Base-by-base conservation (phyloP, 2,329 filamentous ascomycete species). In the Pleoardoris graminearum region DNA sequence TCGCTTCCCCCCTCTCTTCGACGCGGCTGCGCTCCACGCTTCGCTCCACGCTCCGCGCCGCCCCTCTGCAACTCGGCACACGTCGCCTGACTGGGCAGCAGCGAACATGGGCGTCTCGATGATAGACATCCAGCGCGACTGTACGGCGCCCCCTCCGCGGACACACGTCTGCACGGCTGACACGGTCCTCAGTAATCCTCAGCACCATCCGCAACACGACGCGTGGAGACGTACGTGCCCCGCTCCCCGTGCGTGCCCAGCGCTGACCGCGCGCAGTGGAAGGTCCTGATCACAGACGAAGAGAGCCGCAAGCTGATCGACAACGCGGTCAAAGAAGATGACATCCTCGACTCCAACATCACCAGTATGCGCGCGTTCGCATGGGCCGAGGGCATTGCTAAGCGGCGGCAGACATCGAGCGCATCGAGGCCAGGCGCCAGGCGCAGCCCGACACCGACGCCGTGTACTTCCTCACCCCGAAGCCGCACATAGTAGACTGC, bases 291-390 rank as follows among this genome's bases (percentile, higher is more conserved):
- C 48, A 80, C 97, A 66, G 94, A 99, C 76, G 86, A 90, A 62
- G 82, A 80, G 51, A 92, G 90, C 71, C 87, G 87, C 72, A 92
- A 88, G 74, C 83, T 99, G 65, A 82, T 99, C 65, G 88, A 96
- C 76, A 96, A 93, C 80, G 89, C 90, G 41, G 85, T 93, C 71
- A 93, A 91, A 68, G 89, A 97, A 79, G 93, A 99, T 84, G 91
- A 97, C 68, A 95, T 99, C 62, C 87, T 99, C 76, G 95, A 96
- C 72, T 86, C 91, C 76, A 96, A 96, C 73, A 90, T 99, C 75
- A 93, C 92, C 62, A 96, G 92, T 96, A 82, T 71, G 87, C 37
- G 38, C 12, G 38, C 23, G 38, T 8, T 43, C 38, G 27, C 23
- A 23, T 32, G 6, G 27, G 25, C 38, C 30, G 25, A 27, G 36